Conservation (phyloP, 768 basidiomycete genomes). For the Hypholoma sublateritium region DNA sequence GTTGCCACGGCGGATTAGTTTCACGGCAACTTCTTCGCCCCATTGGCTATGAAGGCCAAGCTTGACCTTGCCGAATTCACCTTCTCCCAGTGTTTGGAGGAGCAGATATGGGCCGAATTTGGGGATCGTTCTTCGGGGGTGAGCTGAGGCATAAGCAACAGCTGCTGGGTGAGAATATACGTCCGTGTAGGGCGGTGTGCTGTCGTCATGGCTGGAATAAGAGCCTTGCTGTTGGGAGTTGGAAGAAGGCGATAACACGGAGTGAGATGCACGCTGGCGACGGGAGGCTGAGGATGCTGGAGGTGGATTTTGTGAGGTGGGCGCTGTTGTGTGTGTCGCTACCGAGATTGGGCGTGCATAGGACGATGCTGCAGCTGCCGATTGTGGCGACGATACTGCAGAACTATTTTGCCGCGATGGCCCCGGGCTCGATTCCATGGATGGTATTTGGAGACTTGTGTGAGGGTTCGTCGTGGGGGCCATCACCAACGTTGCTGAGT, state of each 20-base stretch:
- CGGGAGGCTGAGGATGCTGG: conserved; percentile 16
- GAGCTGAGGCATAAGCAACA: conserved; percentile 77
- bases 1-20: conserved; percentile 91
- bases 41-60: conserved; percentile 91
- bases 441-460: conserved; percentile 25
- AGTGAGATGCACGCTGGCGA: conserved; percentile 74
- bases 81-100: conserved; percentile 95
- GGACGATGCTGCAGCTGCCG: conserved; percentile 10
- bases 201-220: conserved; percentile 31
- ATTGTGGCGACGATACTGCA: conserved; percentile 15
- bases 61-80: conserved; percentile 99
- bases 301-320: conserved; percentile 10
- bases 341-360: conserved; percentile 20
- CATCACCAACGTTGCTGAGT: conserved; percentile 19
- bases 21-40: conserved; percentile 99
- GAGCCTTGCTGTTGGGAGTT: conserved; percentile 28
- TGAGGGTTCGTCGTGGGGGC: conserved; percentile 14
- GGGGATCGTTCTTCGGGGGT: conserved; percentile 83
- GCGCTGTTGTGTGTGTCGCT: conserved; percentile 13
- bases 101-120: conserved; percentile 96
- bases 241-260: conserved; percentile 50
- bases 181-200: conserved; percentile 47
- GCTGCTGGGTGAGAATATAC: conserved; percentile 86
- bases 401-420: conserved; percentile 19
- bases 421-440: conserved; percentile 14